Conservation (phyloP, 2,329 filamentous ascomycete genomes). For the Colletotrichum sp. region DNA sequence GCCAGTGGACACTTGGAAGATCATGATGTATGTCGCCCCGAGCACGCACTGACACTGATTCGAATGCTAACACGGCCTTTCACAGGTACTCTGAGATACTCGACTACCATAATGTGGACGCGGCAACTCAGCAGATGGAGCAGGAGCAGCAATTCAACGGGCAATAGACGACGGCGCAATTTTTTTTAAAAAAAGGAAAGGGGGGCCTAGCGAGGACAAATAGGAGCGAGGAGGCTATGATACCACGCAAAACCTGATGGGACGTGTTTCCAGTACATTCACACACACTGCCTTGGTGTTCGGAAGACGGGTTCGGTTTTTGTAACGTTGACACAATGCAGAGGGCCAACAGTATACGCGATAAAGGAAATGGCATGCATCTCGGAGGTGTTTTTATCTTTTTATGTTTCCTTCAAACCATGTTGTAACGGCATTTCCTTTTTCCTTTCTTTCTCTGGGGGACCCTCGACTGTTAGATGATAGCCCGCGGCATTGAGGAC, state of each 20-base stretch:
- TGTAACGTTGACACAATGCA: conserved; percentile 21
- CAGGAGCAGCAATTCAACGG: conserved; percentile 40
- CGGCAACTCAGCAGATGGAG: conserved; percentile 28
- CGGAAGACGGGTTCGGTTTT: conserved; percentile 17
- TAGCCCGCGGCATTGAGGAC: not conserved
- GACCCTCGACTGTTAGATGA: not conserved
- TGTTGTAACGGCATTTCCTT: not conserved
- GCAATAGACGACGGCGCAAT: conserved; percentile 29
- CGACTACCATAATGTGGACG: conserved; percentile 95
- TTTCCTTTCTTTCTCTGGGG: not conserved
- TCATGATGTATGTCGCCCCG: conserved; percentile 84
- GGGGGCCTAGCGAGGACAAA: not conserved
- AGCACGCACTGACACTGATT: no score
- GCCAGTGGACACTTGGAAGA: conserved; percentile 99
- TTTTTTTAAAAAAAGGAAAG: not conserved
- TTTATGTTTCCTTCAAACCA: not conserved
- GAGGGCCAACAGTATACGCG: conserved; percentile 22
- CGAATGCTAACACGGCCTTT: conserved; percentile 1
- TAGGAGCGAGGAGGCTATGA: conserved; percentile 18
- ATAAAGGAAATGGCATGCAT: conserved; percentile 22
- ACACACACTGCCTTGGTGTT: conserved; percentile 21
- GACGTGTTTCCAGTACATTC: conserved; percentile 22
- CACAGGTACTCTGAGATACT: conserved; percentile 97
- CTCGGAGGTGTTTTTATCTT: conserved; percentile 12
- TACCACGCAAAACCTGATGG: conserved; percentile 23